Conservation (phyloP, 345 rosid genomes). For the Bruguiera gymnorhiza region DNA sequence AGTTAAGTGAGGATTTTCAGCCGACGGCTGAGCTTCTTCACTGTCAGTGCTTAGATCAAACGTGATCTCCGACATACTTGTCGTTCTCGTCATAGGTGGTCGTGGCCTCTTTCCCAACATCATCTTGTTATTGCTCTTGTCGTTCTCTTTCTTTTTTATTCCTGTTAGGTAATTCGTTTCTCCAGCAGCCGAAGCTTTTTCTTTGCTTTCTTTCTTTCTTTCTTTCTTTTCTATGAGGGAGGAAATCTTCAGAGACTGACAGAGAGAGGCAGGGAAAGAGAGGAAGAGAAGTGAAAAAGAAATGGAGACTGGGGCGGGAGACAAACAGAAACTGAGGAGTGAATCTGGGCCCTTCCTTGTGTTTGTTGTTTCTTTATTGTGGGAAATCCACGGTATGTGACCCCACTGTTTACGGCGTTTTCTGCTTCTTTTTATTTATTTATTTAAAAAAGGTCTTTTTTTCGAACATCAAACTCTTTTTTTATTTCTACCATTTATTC, state of each 20-base stretch:
- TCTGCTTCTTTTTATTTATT: neutral
- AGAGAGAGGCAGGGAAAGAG: slow-evolving; percentile 7
- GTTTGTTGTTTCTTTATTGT: neutral
- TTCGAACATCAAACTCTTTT: too few species aligned
- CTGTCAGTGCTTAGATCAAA: slow-evolving; percentile 53
- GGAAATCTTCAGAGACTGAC: neutral
- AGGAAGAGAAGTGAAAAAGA: slow-evolving; percentile 17
- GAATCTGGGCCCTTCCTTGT: slow-evolving; percentile 48
- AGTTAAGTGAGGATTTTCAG: slow-evolving; percentile 23
- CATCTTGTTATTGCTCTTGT: slow-evolving; percentile 30
- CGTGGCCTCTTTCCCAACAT: slow-evolving; percentile 88
- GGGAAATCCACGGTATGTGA: slow-evolving; percentile 17
- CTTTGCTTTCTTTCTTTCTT: neutral
- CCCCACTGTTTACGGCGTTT: neutral
- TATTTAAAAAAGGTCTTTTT: neutral
- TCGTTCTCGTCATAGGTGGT: slow-evolving; percentile 73
- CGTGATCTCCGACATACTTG: slow-evolving; percentile 68
- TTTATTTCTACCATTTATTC: too few species aligned
- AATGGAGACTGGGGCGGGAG: slow-evolving; percentile 40
- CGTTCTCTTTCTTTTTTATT: too few species aligned
- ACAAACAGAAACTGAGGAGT: slow-evolving; percentile 50
- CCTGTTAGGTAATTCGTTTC: too few species aligned
- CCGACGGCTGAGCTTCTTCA: slow-evolving; percentile 22
- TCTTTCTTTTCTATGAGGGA: neutral
- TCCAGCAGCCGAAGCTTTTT: neutral